Evolutionary conservation across 169 alveolate species (phyloP).

Genomic region (Plasmodium gonderi): DNA sequence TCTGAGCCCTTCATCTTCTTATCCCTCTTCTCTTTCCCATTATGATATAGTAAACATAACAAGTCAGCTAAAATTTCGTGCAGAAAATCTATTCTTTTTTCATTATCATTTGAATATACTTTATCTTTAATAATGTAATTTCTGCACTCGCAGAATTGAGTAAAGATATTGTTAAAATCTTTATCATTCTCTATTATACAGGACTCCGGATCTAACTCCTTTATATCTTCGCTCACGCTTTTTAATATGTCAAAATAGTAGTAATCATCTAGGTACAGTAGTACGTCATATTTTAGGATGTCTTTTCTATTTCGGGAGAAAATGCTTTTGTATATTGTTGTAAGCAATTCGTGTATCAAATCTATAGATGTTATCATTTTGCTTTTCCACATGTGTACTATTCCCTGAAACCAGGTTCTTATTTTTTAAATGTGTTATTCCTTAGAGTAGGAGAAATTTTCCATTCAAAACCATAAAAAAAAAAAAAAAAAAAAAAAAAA

Average conservation of each 20-base stretch:
- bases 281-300: constrained; percentile 41
- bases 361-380: constrained; percentile 60
- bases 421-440: too few relatives aligned
- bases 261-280: constrained; percentile 35
- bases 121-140: constrained; percentile 42
- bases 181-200: background rate
- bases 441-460: too few relatives aligned
- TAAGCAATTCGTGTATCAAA: constrained; percentile 50
- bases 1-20: background rate
- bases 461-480: too few relatives aligned
- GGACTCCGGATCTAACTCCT: constrained; percentile 21
- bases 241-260: constrained; percentile 37
- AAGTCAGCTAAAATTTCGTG: constrained; percentile 42
- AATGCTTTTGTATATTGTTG: constrained; percentile 28
- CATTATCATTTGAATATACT: constrained; percentile 18
- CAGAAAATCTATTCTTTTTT: constrained; percentile 39
- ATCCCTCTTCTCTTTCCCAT: background rate
- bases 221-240: constrained; percentile 38
- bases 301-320: constrained; percentile 38
- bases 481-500: too few relatives aligned
- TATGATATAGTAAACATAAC: constrained; percentile 21
- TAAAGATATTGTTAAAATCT: constrained; percentile 12
- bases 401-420: background rate
- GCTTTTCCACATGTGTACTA: background rate
- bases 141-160: constrained; percentile 3